Conservation (phyloP, 805 yeast genomes). For the Wickerhamomyces strasburgensis region DNA sequence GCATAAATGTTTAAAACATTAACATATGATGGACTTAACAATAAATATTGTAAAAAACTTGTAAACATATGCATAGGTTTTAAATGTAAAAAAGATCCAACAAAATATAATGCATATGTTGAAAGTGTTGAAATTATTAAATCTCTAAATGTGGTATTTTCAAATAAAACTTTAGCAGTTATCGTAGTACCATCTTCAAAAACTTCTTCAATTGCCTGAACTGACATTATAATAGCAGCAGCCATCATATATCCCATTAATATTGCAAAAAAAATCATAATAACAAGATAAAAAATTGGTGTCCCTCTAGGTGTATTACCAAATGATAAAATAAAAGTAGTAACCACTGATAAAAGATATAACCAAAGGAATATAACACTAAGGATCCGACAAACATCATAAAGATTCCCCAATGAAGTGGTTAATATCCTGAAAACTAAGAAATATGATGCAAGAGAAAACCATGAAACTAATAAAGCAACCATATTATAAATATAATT, state of each 20-base stretch:
- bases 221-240: slow-evolving; percentile 79
- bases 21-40: slow-evolving; percentile 84
- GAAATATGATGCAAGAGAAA: slow-evolving; percentile 85
- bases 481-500: slow-evolving; percentile 78
- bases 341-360: slow-evolving; percentile 71
- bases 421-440: slow-evolving; percentile 86
- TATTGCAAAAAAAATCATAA: slow-evolving; percentile 77
- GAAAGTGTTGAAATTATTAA: slow-evolving; percentile 80
- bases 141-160: slow-evolving; percentile 75
- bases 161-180: slow-evolving; percentile 44
- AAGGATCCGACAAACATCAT: slow-evolving; percentile 70
- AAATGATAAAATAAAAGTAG: slow-evolving; percentile 83
- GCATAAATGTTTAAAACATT: slow-evolving; percentile 92
- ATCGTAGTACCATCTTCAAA: slow-evolving; percentile 23
- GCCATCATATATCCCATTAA: slow-evolving; percentile 86
- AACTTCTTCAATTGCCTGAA: slow-evolving; percentile 57
- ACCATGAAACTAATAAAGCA: slow-evolving; percentile 82
- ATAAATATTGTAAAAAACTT: slow-evolving; percentile 74
- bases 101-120: slow-evolving; percentile 74
- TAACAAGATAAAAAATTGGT: slow-evolving; percentile 64
- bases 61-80: slow-evolving; percentile 95
- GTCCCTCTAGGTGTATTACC: slow-evolving; percentile 96
- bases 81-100: slow-evolving; percentile 74
- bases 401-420: slow-evolving; percentile 64
- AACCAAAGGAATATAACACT: slow-evolving; percentile 82